Evolutionary conservation across 495 filamentous ascomycete genomes (phyloP).

Genomic region (Aspergillus coremiiformis): DNA sequence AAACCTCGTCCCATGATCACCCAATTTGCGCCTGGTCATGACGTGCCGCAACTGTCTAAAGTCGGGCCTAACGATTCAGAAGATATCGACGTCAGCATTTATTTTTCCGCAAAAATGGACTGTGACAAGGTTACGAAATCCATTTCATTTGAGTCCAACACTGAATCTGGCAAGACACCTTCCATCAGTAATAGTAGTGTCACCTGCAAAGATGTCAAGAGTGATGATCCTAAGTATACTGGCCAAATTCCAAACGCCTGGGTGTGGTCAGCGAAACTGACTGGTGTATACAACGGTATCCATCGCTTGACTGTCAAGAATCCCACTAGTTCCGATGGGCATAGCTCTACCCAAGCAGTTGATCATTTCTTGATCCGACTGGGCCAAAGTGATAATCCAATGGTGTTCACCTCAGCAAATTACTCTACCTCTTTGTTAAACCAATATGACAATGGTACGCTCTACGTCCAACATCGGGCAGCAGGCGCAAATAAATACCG

Average conservation of each 20-base stretch:
- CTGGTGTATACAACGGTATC: slow-evolving; percentile 57
- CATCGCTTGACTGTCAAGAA: slow-evolving; percentile 56
- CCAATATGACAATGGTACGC: slow-evolving; percentile 27
- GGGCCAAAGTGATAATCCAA: slow-evolving; percentile 50
- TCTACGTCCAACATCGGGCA: slow-evolving; percentile 53
- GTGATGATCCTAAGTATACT: slow-evolving; percentile 23
- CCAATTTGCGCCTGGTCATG: slow-evolving; percentile 57
- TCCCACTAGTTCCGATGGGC: slow-evolving; percentile 31
- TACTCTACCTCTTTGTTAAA: slow-evolving; percentile 49
- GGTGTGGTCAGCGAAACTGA: slow-evolving; percentile 47
- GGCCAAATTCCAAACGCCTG: slow-evolving; percentile 50
- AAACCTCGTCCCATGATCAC: slow-evolving; percentile 59
- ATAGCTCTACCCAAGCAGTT: slow-evolving; percentile 37
- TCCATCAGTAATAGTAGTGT: slow-evolving; percentile 36
- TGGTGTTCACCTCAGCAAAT: slow-evolving; percentile 52
- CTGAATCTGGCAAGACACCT: slow-evolving; percentile 34
- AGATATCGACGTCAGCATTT: slow-evolving; percentile 42
- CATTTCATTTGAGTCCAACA: slow-evolving; percentile 49
- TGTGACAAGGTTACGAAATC: slow-evolving; percentile 47
- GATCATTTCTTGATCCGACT: slow-evolving; percentile 53
- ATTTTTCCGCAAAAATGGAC: slow-evolving; percentile 58
- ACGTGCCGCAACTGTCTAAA: slow-evolving; percentile 48
- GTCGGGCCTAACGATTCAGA: slow-evolving; percentile 38
- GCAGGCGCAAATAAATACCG: slow-evolving; percentile 58
- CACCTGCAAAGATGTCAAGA: slow-evolving; percentile 31